These are phyloP conservation scores for Lactifluus echinatus DNA, from an alignment of 768 basidiomycete species.

Conservation along the genomic window DNA sequence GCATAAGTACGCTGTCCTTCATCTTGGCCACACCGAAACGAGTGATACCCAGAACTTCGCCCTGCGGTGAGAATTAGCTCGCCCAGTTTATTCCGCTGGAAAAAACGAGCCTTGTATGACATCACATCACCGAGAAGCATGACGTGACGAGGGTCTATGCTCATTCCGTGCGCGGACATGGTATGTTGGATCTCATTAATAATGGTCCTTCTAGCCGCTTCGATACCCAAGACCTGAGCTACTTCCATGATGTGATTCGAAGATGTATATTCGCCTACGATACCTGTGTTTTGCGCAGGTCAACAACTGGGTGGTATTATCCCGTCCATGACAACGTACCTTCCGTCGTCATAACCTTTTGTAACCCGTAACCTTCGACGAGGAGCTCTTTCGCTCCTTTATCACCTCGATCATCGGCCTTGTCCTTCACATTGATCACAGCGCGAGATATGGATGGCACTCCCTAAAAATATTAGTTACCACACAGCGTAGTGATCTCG, in stretches of 20 bases:
- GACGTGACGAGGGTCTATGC: conserved; percentile 96
- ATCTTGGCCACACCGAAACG: conserved; percentile 99
- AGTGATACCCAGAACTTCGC: conserved; percentile 96
- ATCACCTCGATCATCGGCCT: conserved; percentile 67
- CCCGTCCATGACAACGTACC: conserved; percentile 38
- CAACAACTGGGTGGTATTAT: neutral
- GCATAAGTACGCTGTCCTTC: conserved; percentile 98
- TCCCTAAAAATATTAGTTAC: conserved; percentile 44
- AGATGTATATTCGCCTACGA: conserved; percentile 84
- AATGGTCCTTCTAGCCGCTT: conserved; percentile 89
- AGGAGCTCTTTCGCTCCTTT: conserved; percentile 87
- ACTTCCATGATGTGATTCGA: conserved; percentile 98
- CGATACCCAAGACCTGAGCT: conserved; percentile 92
- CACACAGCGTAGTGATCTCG: neutral
- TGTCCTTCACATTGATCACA: conserved; percentile 92
- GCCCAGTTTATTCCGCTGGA: neutral
- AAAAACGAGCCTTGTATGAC: conserved; percentile 78
- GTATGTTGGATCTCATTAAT: conserved; percentile 96
- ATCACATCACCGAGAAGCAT: conserved; percentile 98
- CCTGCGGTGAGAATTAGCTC: conserved; percentile 38
- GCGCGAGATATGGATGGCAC: conserved; percentile 83
- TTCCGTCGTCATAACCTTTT: conserved; percentile 95
- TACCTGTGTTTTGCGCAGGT: conserved; percentile 42
- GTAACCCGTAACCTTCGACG: conserved; percentile 94
- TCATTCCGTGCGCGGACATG: conserved; percentile 97